Evolutionary conservation across 257 asterid species (phyloP), one percentile per base, ranked within the genome.

Genomic region (Leptodermis oblonga): DNA sequence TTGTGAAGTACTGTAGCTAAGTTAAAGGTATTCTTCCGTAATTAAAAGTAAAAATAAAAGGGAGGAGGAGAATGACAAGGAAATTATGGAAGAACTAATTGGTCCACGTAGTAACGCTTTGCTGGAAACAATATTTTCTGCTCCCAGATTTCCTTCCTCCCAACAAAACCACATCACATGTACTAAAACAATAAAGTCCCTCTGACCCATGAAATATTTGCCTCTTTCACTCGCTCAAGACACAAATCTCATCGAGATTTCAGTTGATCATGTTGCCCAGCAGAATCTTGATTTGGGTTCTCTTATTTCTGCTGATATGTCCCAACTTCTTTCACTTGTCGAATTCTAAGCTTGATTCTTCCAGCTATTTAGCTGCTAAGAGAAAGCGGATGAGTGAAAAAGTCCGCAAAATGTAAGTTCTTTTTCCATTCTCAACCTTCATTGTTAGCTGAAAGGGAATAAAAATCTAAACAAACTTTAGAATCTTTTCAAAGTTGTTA

Each of bases 311-410:
- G 54, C 53, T 90, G 22, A 73, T 88, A 46, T 68, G 70, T 75
- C 75, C 85, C 36, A 52, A 81, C 53, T 77, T 82, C 22, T 82
- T 73, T 73, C 75, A 74, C 52, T 33, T 73, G 13, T 77, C 81
- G 37, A 53, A 63, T 55, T 80, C 87, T 36, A 74, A 82, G 70
- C 51, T 63, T 20, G 90, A 90, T 56, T 58, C 78, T 18, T n/a
- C 41, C 68, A 68, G 72, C 74, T 90, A 84, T 7, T 71, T 82
- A 51, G 89, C 90, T 7, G 96, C 88, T 53, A 87, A 78, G 87
- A 87, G 89, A 83, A 90, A 89, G 85, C 86, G 90, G 42, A 83
- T 93, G 92, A 93, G 97, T 64, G 81, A 81, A 45, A 93, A 88
- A 85, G 99, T 87, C 76, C 99, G 99, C 80, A 80, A 76, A 68